A percentile compares a stretch with the other conserved stretches of the same genome.
These are phyloP conservation scores for Colletotrichum gloeosporioides DNA, from an alignment of 2,329 filamentous ascomycete genomes.

Conservation along the genomic window DNA sequence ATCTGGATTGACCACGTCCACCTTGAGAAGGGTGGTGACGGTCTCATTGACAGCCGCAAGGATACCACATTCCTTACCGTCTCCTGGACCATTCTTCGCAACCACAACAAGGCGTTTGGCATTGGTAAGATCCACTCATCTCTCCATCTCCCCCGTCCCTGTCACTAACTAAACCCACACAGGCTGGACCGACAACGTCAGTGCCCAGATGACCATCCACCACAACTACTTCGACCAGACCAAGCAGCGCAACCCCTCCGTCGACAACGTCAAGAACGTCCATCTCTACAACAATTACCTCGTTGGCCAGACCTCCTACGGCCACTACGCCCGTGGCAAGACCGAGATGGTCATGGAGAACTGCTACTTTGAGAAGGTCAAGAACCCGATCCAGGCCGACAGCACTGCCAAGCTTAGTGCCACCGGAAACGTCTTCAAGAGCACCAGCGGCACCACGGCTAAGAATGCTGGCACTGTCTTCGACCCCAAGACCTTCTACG, in stretches of 20 bases:
- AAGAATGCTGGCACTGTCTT: constrained; percentile 19
- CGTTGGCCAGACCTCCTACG: constrained; percentile 26
- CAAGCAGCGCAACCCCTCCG: constrained; percentile 28
- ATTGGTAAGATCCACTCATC: constrained; percentile 22
- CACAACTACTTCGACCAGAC: constrained; percentile 30
- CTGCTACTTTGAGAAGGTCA: constrained; percentile 27
- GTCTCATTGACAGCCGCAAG: constrained; percentile 29
- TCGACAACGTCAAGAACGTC: constrained; percentile 28
- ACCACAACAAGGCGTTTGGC: constrained; percentile 31
- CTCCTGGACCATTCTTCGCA: constrained; percentile 28
- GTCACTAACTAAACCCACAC: neutral
- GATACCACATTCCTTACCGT: constrained; percentile 30
- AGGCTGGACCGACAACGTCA: constrained; percentile 32
- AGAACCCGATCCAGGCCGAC: constrained; percentile 25
- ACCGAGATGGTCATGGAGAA: constrained; percentile 30
- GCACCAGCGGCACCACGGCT: constrained; percentile 11
- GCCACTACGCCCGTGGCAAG: constrained; percentile 28
- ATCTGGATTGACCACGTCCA: constrained; percentile 32
- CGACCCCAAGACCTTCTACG: constrained; percentile 16
- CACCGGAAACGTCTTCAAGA: constrained; percentile 21
- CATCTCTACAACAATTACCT: constrained; percentile 34
- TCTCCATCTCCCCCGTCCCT: neutral
- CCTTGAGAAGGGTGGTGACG: constrained; percentile 27
- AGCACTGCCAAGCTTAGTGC: constrained; percentile 15
- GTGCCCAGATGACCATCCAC: constrained; percentile 27